phyloP scores from a whole-genome alignment of 257 asterid genomes.

The Nicotiana noctiflora region DNA sequence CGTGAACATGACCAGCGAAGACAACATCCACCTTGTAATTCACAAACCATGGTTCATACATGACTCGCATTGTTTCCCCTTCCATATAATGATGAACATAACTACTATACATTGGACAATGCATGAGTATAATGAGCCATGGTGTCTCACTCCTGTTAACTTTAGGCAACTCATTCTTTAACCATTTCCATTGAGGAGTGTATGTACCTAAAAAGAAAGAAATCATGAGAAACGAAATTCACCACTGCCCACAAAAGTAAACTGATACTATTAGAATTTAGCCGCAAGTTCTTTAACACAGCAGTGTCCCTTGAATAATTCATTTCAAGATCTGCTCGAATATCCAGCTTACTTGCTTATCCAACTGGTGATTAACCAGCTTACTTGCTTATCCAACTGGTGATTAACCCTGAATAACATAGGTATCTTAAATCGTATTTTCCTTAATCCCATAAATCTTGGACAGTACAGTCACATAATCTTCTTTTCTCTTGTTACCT shows the following conservation, averaged over 20 bases:
- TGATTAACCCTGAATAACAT: too few species aligned
- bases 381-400: too few species aligned
- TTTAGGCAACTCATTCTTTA: conserved; percentile 38
- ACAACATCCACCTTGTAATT: conserved; percentile 52
- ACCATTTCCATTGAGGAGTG: conserved; percentile 60
- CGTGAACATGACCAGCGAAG: conserved; percentile 63
- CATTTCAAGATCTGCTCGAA: too few species aligned
- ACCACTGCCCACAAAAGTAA: background rate
- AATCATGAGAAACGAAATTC: background rate
- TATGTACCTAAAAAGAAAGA: conserved; percentile 31
- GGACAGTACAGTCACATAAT: too few species aligned
- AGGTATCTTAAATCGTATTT: too few species aligned
- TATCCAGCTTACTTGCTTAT: too few species aligned
- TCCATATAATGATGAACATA: conserved; percentile 58
- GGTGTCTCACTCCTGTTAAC: conserved; percentile 57
- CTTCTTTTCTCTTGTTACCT: too few species aligned
- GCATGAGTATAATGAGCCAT: conserved; percentile 60
- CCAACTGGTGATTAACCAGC: too few species aligned
- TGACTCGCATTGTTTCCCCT: conserved; percentile 61
- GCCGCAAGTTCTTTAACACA: too few species aligned
- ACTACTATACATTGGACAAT: conserved; percentile 51
- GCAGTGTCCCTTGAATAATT: background rate
- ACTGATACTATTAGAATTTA: background rate
- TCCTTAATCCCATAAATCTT: too few species aligned
- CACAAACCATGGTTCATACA: conserved; percentile 49